Evolutionary conservation across 148 eudicot genomes (phyloP).

Genomic region (Fagopyrum homotropicum): DNA sequence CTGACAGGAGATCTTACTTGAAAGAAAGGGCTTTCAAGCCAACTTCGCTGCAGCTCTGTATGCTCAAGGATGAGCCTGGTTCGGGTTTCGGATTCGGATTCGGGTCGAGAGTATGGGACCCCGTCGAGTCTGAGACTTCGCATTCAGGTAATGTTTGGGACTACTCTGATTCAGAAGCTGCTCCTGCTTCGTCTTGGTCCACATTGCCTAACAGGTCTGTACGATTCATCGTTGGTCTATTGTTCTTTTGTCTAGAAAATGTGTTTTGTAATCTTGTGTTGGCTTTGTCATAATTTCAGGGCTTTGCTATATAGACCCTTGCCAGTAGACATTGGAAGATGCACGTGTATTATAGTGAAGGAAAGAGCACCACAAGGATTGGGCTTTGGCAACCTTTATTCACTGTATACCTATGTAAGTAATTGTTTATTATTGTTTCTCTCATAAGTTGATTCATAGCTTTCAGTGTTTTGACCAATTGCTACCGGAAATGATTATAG

Average conservation of each 20-base stretch:
- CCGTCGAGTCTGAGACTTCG: conserved; percentile 35
- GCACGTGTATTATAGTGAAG: conserved; percentile 74
- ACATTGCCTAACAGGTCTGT: conserved; percentile 75
- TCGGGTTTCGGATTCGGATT: conserved; percentile 22
- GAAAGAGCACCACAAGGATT: conserved; percentile 49
- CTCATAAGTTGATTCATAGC: not conserved
- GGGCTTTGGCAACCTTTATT: conserved; percentile 54
- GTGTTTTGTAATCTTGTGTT: not conserved
- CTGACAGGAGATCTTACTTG: conserved; percentile 25
- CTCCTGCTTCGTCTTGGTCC: conserved; percentile 96
- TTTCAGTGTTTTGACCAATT: not conserved
- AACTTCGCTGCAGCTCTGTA: conserved; percentile 73
- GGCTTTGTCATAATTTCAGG: conserved; percentile 26
- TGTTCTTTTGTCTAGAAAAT: not conserved
- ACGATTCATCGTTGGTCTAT: not conserved
- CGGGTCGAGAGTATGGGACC: conserved; percentile 43
- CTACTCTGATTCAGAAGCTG: conserved; percentile 89
- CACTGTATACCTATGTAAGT: conserved; percentile 78
- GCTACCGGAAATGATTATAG: conserved; percentile 22
- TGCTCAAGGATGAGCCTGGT: conserved; percentile 62
- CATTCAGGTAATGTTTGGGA: conserved; percentile 69
- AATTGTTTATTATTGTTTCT: not conserved
- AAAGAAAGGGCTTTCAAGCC: conserved; percentile 52
- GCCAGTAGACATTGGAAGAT: conserved; percentile 81
- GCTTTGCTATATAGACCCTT: conserved; percentile 68